These are phyloP conservation scores for Talaromyces sp. DNA, from an alignment of 2,329 filamentous ascomycete genomes.

Conservation along the genomic window DNA sequence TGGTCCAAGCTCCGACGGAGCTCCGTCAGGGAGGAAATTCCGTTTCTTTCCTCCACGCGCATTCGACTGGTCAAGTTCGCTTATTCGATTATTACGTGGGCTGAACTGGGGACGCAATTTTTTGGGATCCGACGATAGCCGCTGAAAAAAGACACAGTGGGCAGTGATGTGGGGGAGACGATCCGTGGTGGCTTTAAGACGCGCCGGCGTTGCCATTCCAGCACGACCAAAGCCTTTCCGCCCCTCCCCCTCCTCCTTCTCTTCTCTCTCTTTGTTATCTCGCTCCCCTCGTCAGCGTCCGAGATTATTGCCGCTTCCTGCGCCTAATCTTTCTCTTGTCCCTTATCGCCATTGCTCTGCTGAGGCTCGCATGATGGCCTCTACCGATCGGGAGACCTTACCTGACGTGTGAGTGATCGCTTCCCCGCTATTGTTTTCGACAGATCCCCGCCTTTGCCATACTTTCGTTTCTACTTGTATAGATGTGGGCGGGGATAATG, in stretches of 20 bases:
- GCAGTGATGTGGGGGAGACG: conserved; percentile 40
- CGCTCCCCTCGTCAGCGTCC: conserved; percentile 21
- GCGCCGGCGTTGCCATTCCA: conserved; percentile 27
- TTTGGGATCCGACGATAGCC: conserved; percentile 23
- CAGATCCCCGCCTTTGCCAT: neutral
- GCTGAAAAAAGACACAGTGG: too few species aligned
- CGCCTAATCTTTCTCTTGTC: conserved; percentile 18
- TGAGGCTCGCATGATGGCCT: conserved; percentile 47
- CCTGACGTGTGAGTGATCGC: conserved; percentile 45
- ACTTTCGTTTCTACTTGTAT: too few species aligned
- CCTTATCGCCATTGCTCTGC: conserved; percentile 42
- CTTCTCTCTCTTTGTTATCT: conserved; percentile 21
- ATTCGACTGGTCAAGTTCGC: conserved; percentile 1
- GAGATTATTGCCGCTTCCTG: conserved; percentile 14
- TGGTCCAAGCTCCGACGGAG: conserved; percentile 38
- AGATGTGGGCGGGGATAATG: neutral
- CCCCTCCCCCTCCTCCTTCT: conserved; percentile 30
- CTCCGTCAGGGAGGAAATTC: conserved; percentile 17
- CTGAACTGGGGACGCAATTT: neutral
- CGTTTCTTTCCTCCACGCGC: conserved; percentile 2
- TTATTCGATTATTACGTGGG: neutral
- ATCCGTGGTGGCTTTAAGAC: conserved; percentile 33
- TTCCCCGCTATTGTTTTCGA: neutral
- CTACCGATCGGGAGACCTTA: conserved; percentile 49
- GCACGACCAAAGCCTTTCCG: conserved; percentile 32